A percentile compares a stretch with the other conserved stretches of the same genome.
Conservation (phyloP, 2,329 filamentous ascomycete genomes). For the Cladosporium sphaerospermum region DNA sequence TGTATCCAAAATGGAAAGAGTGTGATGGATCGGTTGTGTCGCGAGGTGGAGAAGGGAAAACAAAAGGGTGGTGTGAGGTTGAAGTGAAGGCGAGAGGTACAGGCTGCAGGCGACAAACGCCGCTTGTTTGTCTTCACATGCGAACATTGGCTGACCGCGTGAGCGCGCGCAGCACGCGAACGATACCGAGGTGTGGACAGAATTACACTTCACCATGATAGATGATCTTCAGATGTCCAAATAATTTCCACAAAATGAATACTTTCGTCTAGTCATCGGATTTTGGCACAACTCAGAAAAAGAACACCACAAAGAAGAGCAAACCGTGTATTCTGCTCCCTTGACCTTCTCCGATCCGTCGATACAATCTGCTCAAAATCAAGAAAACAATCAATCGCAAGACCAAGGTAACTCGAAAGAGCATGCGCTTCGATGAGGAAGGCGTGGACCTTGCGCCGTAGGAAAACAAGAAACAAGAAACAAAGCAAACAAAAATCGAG, state of each 20-base stretch:
- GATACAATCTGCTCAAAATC: slow-evolving; percentile 2
- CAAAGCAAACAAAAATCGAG: not conserved
- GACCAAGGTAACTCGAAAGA: not conserved
- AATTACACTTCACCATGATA: not conserved
- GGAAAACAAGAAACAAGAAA: not conserved
- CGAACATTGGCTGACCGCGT: not conserved
- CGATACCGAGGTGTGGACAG: not conserved
- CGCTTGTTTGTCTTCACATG: not conserved
- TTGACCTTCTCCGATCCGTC: not conserved
- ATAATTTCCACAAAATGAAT: slow-evolving; percentile 2
- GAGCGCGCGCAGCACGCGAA: not conserved
- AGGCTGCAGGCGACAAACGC: not conserved
- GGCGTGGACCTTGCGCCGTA: not conserved
- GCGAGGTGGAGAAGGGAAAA: too few species aligned
- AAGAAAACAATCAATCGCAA: not conserved
- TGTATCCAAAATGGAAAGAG: too few species aligned
- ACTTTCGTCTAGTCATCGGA: slow-evolving; percentile 11
- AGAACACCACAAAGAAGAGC: not conserved
- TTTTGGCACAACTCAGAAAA: not conserved
- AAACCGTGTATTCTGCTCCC: not conserved
- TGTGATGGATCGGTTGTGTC: too few species aligned
- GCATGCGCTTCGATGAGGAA: not conserved
- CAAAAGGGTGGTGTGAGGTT: too few species aligned
- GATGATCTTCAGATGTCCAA: not conserved
- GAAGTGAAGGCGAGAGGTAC: not conserved